These are phyloP conservation scores for Athelia psychrophila DNA, from an alignment of 1,284 basidiomycete genomes.

Conservation along the genomic window DNA sequence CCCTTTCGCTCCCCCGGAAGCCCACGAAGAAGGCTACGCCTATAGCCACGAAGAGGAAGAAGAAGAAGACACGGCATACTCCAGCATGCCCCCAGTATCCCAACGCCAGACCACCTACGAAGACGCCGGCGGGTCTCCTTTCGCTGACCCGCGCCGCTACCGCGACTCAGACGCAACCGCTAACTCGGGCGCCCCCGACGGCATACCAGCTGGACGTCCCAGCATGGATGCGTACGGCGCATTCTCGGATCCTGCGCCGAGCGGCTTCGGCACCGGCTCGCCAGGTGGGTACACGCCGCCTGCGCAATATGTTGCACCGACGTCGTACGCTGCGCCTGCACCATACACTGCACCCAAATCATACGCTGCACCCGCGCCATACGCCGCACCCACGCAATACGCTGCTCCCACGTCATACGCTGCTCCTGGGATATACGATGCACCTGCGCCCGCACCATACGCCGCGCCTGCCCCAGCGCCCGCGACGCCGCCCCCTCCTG, in stretches of 20 bases:
- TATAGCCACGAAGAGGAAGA: slow-evolving; percentile 36
- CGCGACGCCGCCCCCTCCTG: slow-evolving; percentile 32
- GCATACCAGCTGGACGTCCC: slow-evolving; percentile 39
- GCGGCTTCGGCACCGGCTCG: slow-evolving; percentile 48
- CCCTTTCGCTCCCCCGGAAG: slow-evolving; percentile 57
- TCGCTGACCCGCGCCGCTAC: slow-evolving; percentile 52
- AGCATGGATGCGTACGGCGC: slow-evolving; percentile 87
- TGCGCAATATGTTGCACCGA: slow-evolving; percentile 3
- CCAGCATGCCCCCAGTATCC: slow-evolving; percentile 34
- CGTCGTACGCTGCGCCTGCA: neutral
- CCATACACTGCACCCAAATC: too few species aligned
- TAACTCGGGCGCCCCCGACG: slow-evolving; percentile 22
- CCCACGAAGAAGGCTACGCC: slow-evolving; percentile 39
- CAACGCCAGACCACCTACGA: slow-evolving; percentile 30
- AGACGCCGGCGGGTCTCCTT: slow-evolving; percentile 43
- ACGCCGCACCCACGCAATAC: slow-evolving; percentile 2
- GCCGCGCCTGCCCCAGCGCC: slow-evolving; percentile 17
- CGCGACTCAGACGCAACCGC: slow-evolving; percentile 11
- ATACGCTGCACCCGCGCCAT: too few species aligned
- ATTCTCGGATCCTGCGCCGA: slow-evolving; percentile 79
- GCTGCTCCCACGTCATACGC: slow-evolving; percentile 1
- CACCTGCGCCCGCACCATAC: slow-evolving; percentile 12
- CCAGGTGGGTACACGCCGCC: slow-evolving; percentile 11
- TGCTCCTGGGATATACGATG: neutral
- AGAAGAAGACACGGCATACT: slow-evolving; percentile 49